phyloP scores from a whole-genome alignment of 257 asterid genomes.

The Striga asiatica region DNA sequence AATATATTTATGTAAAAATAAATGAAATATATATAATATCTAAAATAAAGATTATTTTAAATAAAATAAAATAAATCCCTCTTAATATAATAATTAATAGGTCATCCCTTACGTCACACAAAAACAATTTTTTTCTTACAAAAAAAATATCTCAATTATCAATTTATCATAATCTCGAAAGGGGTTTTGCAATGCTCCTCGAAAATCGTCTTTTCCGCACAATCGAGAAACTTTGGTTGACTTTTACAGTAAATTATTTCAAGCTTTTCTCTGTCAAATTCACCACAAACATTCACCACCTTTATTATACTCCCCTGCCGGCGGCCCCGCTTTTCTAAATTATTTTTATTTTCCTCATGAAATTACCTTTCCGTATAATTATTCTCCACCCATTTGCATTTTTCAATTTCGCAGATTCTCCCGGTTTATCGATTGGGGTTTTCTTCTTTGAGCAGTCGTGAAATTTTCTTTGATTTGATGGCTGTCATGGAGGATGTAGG shows the following conservation, averaged over 20 bases:
- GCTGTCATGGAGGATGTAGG: conserved; percentile 6
- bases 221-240: neutral
- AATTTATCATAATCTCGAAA: neutral
- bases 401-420: neutral
- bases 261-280: neutral
- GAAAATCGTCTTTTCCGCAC: neutral
- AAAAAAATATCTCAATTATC: neutral
- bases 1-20: too few species aligned
- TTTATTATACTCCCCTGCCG: neutral
- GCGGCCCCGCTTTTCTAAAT: too few species aligned
- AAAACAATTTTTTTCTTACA: neutral
- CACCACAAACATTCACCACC: neutral
- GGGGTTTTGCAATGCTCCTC: neutral
- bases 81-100: too few species aligned
- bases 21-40: too few species aligned
- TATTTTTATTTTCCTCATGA: neutral
- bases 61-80: too few species aligned
- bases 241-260: neutral
- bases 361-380: neutral
- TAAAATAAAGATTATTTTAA: too few species aligned
- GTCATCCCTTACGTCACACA: too few species aligned
- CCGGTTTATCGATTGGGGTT: neutral
- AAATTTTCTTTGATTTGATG: neutral
- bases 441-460: neutral
- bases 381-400: neutral